Conservation (phyloP, 2,329 filamentous ascomycete genomes). For the Penicillium sp. region DNA sequence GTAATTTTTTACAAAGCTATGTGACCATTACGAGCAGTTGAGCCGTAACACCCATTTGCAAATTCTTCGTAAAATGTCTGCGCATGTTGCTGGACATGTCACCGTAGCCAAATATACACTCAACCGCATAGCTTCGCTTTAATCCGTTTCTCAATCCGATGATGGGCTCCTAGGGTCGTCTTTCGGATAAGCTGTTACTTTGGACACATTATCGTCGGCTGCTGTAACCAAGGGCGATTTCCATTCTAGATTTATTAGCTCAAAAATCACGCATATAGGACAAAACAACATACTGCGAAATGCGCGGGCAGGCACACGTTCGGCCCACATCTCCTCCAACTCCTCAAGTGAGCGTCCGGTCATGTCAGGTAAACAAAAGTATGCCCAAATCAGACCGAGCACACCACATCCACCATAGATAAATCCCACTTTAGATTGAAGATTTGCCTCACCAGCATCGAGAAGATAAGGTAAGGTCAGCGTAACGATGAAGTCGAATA, state of each 20-base stretch:
- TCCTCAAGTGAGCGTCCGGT: conserved; percentile 32
- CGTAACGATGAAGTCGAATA: conserved; percentile 11
- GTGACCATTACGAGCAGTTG: too few relatives aligned
- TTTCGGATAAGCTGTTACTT: neutral
- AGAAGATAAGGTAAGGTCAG: conserved; percentile 9
- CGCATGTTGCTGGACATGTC: too few relatives aligned
- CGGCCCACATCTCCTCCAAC: conserved; percentile 38
- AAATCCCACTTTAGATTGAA: conserved; percentile 34
- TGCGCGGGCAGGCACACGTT: conserved; percentile 18
- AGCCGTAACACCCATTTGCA: too few relatives aligned
- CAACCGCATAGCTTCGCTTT: too few relatives aligned
- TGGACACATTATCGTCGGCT: neutral
- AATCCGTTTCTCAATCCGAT: too few relatives aligned
- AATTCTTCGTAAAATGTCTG: too few relatives aligned
- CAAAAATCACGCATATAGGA: neutral
- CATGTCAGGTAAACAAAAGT: conserved; percentile 31
- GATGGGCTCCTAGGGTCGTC: neutral
- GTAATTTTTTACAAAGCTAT: too few relatives aligned
- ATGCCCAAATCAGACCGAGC: conserved; percentile 26
- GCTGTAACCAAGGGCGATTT: neutral
- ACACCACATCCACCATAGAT: conserved; percentile 30
- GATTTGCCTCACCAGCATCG: conserved; percentile 19
- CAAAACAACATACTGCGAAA: neutral
- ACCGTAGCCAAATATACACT: too few relatives aligned
- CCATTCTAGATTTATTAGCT: neutral